phyloP scores from a whole-genome alignment of 352 stramenopile genomes.

The Peronospora tabacina region DNA sequence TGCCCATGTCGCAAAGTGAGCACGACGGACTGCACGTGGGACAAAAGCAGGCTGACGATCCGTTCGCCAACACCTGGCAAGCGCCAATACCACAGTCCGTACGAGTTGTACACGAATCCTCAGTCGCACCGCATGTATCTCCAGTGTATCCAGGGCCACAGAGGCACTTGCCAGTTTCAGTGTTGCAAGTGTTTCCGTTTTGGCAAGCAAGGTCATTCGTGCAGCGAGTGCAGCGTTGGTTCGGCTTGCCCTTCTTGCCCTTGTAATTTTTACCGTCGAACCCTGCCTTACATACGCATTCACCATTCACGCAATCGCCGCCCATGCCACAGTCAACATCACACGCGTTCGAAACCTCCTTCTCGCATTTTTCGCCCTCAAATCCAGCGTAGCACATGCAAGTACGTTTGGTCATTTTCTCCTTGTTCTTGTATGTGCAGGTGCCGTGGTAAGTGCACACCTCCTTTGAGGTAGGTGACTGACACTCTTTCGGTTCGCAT shows the following conservation, averaged over 20 bases:
- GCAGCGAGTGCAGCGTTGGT: slow-evolving; percentile 44
- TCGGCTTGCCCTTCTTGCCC: slow-evolving; percentile 41
- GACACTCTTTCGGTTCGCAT: slow-evolving; percentile 34
- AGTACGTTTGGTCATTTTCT: slow-evolving; percentile 45
- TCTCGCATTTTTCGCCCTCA: slow-evolving; percentile 43
- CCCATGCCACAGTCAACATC: slow-evolving; percentile 51
- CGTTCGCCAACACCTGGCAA: slow-evolving; percentile 40
- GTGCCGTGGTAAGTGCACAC: slow-evolving; percentile 66
- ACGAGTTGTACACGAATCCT: slow-evolving; percentile 39
- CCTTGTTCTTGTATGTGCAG: slow-evolving; percentile 60
- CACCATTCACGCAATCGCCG: slow-evolving; percentile 40
- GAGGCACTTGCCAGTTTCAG: slow-evolving; percentile 44
- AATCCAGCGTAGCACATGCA: slow-evolving; percentile 52
- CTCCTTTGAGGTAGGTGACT: slow-evolving; percentile 32
- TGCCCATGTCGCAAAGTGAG: slow-evolving; percentile 30
- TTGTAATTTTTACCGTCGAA: slow-evolving; percentile 38
- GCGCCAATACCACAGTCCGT: slow-evolving; percentile 36
- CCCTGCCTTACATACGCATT: slow-evolving; percentile 43
- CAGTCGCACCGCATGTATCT: slow-evolving; percentile 43
- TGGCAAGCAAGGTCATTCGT: slow-evolving; percentile 49
- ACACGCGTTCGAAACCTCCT: slow-evolving; percentile 34
- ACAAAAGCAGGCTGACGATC: slow-evolving; percentile 42
- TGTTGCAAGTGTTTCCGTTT: slow-evolving; percentile 45
- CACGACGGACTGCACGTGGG: slow-evolving; percentile 33
- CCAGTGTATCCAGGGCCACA: slow-evolving; percentile 40